These are phyloP conservation scores for Trametes cubensis DNA, from an alignment of 768 basidiomycete species.

Conservation along the genomic window DNA sequence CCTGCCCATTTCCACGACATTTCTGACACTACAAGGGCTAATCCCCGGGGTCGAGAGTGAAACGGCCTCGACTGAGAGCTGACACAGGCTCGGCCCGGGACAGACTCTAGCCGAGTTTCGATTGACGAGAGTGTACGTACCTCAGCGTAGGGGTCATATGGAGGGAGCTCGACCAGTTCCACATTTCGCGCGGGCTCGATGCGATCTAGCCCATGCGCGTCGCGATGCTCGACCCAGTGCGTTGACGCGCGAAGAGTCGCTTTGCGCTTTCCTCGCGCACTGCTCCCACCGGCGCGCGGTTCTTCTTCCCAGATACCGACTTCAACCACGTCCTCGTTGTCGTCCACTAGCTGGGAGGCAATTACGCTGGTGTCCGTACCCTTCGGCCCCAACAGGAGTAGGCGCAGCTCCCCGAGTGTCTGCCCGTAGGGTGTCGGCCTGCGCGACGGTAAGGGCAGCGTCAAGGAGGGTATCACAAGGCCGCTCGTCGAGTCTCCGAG, in stretches of 20 bases:
- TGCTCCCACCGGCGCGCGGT: constrained; percentile 37
- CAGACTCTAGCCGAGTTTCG: too few relatives aligned
- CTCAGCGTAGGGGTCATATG: constrained; percentile 46
- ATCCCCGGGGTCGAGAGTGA: neutral
- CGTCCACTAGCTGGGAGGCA: constrained; percentile 48
- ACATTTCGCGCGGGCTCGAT: constrained; percentile 68
- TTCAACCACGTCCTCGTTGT: constrained; percentile 72
- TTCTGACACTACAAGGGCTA: too few relatives aligned
- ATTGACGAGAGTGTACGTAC: constrained; percentile 40
- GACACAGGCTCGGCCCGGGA: too few relatives aligned
- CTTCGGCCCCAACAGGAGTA: constrained; percentile 55
- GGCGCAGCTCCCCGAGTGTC: constrained; percentile 61
- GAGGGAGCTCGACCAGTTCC: constrained; percentile 56
- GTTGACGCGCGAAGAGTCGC: constrained; percentile 59
- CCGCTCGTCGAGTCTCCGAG: constrained; percentile 45
- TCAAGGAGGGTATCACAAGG: constrained; percentile 71
- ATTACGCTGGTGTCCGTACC: constrained; percentile 50
- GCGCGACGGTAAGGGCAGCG: constrained; percentile 61
- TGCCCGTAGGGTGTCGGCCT: constrained; percentile 70
- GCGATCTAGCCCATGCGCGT: constrained; percentile 65
- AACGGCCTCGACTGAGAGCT: neutral
- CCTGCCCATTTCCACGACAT: too few relatives aligned
- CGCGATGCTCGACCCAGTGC: constrained; percentile 70
- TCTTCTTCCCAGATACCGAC: constrained; percentile 59
- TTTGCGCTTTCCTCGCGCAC: constrained; percentile 15